Conservation (phyloP, 768 basidiomycete genomes). For the Pholiota microspora region DNA sequence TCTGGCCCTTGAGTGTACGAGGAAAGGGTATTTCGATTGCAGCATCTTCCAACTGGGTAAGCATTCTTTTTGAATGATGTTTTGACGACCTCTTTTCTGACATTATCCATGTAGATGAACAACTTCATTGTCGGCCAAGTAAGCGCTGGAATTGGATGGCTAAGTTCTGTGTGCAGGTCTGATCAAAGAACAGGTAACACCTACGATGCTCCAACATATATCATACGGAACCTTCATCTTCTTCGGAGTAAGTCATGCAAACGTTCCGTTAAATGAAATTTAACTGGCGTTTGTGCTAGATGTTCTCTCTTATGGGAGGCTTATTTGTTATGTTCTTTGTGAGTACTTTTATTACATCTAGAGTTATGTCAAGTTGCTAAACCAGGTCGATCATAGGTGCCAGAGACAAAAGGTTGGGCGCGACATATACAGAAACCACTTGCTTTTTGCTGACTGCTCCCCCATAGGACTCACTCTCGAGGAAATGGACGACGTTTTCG, state of each 20-base stretch:
- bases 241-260: slow-evolving; percentile 52
- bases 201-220: slow-evolving; percentile 65
- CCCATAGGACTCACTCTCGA: slow-evolving; percentile 55
- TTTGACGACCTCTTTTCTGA: background rate
- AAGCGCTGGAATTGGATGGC: background rate
- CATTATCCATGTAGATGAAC: slow-evolving; percentile 50
- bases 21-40: slow-evolving; percentile 77
- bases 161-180: background rate
- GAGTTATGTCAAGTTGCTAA: background rate
- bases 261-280: background rate
- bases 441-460: background rate
- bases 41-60: slow-evolving; percentile 73
- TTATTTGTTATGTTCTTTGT: slow-evolving; percentile 66
- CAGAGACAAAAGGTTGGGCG: slow-evolving; percentile 66
- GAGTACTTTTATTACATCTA: slow-evolving; percentile 19
- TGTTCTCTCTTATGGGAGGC: slow-evolving; percentile 66
- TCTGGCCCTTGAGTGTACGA: slow-evolving; percentile 69
- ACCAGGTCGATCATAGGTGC: slow-evolving; percentile 37
- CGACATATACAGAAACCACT: background rate
- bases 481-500: slow-evolving; percentile 80
- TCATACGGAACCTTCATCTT: slow-evolving; percentile 74
- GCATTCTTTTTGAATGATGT: slow-evolving; percentile 11
- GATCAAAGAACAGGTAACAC: slow-evolving; percentile 46
- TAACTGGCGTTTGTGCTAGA: slow-evolving; percentile 28
- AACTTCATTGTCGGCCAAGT: slow-evolving; percentile 70